Evolutionary conservation across 176 grass and related monocot species (phyloP).

Genomic region (Rhynchospora tenuis): DNA sequence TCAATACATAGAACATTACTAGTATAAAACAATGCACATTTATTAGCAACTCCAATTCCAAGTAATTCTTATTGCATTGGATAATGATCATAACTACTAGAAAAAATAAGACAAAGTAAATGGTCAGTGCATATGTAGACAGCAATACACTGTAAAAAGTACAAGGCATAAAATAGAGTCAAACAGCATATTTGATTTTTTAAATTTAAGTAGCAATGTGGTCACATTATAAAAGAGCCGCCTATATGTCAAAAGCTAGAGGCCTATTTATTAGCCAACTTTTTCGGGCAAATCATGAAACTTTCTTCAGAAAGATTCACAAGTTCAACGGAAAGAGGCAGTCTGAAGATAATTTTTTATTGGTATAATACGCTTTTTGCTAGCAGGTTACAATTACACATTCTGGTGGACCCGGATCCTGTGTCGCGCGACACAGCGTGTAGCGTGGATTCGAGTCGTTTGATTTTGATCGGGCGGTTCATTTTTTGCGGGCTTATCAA

Average conservation of each 20-base stretch:
- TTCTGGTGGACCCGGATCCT: too few species aligned
- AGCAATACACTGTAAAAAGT: neutral
- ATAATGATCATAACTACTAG: neutral
- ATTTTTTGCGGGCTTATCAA: too few species aligned
- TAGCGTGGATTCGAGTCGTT: too few species aligned
- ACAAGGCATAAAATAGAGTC: neutral
- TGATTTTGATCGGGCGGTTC: too few species aligned
- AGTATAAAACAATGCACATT: neutral
- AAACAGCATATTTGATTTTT: neutral
- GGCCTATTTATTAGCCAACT: neutral
- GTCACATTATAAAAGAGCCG: neutral
- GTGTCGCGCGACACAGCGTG: too few species aligned
- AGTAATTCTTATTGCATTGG: neutral
- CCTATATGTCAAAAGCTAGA: neutral
- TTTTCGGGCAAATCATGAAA: neutral
- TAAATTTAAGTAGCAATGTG: neutral
- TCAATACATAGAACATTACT: slow-evolving; percentile 9
- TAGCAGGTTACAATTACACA: too few species aligned
- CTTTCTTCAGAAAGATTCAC: neutral
- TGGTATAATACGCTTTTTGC: neutral
- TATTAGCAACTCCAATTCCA: neutral
- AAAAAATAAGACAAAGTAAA: neutral
- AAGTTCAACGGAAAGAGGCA: neutral
- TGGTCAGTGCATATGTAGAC: neutral
- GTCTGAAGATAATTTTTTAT: neutral